Conservation (phyloP, 768 basidiomycete genomes). For the Leccinum sublutescens region DNA sequence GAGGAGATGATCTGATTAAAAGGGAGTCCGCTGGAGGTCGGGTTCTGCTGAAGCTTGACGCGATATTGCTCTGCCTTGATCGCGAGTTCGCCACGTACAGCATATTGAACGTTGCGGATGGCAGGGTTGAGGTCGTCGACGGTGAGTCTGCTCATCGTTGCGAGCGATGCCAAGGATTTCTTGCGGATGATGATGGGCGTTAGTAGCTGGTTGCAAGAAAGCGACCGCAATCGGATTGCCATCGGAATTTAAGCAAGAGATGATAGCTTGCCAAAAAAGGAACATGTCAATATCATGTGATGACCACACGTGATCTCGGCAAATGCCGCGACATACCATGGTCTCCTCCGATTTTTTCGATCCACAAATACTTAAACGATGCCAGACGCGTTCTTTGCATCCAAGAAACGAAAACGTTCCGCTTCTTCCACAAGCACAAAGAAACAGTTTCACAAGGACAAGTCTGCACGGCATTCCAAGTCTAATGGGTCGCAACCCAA, state of each 20-base stretch:
- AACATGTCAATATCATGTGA: neutral
- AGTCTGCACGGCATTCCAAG: slow-evolving; percentile 17
- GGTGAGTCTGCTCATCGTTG: slow-evolving; percentile 58
- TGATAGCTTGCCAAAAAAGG: neutral
- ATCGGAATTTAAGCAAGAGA: slow-evolving; percentile 4
- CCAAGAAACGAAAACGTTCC: slow-evolving; percentile 61
- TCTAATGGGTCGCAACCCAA: slow-evolving; percentile 21
- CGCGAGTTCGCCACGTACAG: slow-evolving; percentile 95
- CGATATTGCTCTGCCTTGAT: slow-evolving; percentile 88
- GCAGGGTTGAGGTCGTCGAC: slow-evolving; percentile 77
- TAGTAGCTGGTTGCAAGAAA: neutral
- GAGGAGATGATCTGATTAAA: slow-evolving; percentile 89
- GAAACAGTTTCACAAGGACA: slow-evolving; percentile 20
- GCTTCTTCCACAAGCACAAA: slow-evolving; percentile 31
- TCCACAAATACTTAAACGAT: slow-evolving; percentile 27
- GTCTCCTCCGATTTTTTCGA: slow-evolving; percentile 22
- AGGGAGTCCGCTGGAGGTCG: slow-evolving; percentile 54
- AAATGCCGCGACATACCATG: slow-evolving; percentile 5
- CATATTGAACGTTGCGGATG: slow-evolving; percentile 88
- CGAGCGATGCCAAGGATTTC: slow-evolving; percentile 2
- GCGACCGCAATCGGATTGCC: slow-evolving; percentile 10
- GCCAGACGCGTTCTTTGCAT: slow-evolving; percentile 83
- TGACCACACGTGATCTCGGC: slow-evolving; percentile 15
- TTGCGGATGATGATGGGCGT: slow-evolving; percentile 1
- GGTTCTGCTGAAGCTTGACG: slow-evolving; percentile 59